These are phyloP conservation scores for Emergomyces orientalis DNA, from an alignment of 2,329 filamentous ascomycete species.

Conservation along the genomic window DNA sequence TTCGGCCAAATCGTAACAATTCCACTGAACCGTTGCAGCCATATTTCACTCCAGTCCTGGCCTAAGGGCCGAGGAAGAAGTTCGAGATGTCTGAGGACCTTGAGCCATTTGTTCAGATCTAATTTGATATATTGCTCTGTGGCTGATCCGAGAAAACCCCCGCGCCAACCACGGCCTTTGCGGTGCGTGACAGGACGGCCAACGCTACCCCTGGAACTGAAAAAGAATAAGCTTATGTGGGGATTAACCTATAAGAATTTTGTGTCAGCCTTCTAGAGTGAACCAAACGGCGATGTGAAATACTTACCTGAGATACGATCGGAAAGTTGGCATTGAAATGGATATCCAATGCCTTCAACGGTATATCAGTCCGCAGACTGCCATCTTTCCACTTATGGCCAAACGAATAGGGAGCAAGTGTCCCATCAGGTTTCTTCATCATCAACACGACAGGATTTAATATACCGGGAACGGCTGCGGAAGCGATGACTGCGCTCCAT, in stretches of 20 bases:
- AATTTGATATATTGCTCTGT: constrained; percentile 93
- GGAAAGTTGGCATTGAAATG: constrained; percentile 99
- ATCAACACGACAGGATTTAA: constrained; percentile 91
- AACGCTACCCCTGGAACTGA: constrained; percentile 83
- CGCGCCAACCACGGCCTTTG: constrained; percentile 86
- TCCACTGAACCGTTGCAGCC: constrained; percentile 88
- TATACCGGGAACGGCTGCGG: constrained; percentile 90
- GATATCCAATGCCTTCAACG: constrained; percentile 83
- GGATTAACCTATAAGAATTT: constrained; percentile 70
- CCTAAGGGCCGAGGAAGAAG: constrained; percentile 80
- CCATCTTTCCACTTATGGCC: constrained; percentile 99
- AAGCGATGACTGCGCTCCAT: constrained; percentile 92
- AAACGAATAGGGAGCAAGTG: constrained; percentile 81
- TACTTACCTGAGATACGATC: constrained; percentile 56
- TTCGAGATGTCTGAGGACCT: constrained; percentile 85
- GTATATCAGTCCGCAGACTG: constrained; percentile 86
- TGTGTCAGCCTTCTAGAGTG: not conserved
- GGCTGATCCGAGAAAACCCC: constrained; percentile 85
- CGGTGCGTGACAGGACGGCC: constrained; percentile 91
- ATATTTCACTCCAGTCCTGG: constrained; percentile 95
- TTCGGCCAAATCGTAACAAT: constrained; percentile 97
- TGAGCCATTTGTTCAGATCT: constrained; percentile 95
- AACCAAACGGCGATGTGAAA: not conserved
- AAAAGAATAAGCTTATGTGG: constrained; percentile 98
- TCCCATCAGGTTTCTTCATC: constrained; percentile 70